phyloP scores from a whole-genome alignment of 2,329 filamentous ascomycete species.

The Scedosporium boydii region DNA sequence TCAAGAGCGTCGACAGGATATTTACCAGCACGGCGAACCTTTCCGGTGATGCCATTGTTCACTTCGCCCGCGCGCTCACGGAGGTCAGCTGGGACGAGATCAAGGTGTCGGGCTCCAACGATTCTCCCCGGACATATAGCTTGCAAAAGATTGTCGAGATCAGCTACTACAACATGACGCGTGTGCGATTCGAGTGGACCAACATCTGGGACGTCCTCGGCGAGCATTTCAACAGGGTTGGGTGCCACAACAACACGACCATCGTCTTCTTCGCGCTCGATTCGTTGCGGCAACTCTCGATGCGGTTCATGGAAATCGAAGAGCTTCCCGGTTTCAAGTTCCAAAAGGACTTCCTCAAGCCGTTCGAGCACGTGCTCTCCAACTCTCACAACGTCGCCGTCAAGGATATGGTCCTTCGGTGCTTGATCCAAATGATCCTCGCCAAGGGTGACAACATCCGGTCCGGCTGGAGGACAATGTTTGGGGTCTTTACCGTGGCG shows the following conservation, averaged over 20 bases:
- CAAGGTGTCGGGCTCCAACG: slow-evolving; percentile 90
- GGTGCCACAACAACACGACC: slow-evolving; percentile 90
- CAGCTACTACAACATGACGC: slow-evolving; percentile 98
- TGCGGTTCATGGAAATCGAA: slow-evolving; percentile 98
- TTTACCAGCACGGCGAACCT: slow-evolving; percentile 94
- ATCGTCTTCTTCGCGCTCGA: slow-evolving; percentile 98
- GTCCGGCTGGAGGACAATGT: slow-evolving; percentile 98
- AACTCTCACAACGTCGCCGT: slow-evolving; percentile 87
- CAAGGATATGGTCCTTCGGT: slow-evolving; percentile 94
- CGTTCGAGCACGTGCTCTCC: slow-evolving; percentile 93
- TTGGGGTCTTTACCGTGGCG: slow-evolving; percentile 94
- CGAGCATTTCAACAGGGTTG: slow-evolving; percentile 96
- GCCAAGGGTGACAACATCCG: slow-evolving; percentile 93
- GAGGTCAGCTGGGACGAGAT: slow-evolving; percentile 99
- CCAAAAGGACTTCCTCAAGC: slow-evolving; percentile 97
- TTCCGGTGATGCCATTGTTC: slow-evolving; percentile 86
- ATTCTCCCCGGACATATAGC: slow-evolving; percentile 93
- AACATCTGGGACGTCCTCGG: slow-evolving; percentile 97
- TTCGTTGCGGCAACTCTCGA: slow-evolving; percentile 87
- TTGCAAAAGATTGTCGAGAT: slow-evolving; percentile 98
- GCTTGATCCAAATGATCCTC: slow-evolving; percentile 98
- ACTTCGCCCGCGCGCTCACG: slow-evolving; percentile 85
- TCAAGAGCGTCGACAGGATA: slow-evolving; percentile 87
- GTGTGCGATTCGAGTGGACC: slow-evolving; percentile 96
- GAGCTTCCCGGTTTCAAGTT: slow-evolving; percentile 98